phyloP scores from a whole-genome alignment of 108 stramenopile genomes.

The Mediolabrus comicus region DNA sequence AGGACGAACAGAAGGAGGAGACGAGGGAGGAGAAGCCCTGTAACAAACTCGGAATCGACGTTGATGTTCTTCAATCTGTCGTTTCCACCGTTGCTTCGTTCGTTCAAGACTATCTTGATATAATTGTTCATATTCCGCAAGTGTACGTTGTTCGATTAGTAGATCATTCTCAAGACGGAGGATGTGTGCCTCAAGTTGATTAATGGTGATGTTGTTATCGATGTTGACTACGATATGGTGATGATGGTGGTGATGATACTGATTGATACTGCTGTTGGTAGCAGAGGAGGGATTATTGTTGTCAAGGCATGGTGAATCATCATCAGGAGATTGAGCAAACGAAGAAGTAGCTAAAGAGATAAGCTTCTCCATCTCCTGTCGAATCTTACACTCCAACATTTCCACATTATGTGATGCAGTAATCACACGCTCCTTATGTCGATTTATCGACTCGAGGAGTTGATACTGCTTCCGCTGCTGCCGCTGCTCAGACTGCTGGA shows the following conservation, averaged over 20 bases:
- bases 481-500: background rate
- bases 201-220: background rate
- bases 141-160: background rate
- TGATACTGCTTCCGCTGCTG: background rate
- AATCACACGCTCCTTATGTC: background rate
- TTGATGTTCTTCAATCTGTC: background rate
- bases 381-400: background rate
- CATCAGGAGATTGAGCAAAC: background rate
- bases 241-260: too few species aligned
- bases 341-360: background rate
- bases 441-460: background rate
- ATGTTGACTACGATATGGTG: background rate
- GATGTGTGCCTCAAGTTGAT: background rate
- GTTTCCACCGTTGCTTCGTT: background rate
- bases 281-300: background rate
- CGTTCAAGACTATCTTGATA: background rate
- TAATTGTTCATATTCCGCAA: background rate
- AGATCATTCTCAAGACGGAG: background rate
- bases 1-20: background rate
- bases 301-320: too few species aligned
- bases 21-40: background rate
- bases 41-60: constrained; percentile 1
- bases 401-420: background rate
- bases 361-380: background rate
- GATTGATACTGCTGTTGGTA: too few species aligned